These are phyloP conservation scores for Paraphoma chrysanthemicola DNA, from an alignment of 2,329 filamentous ascomycete species.

Conservation along the genomic window DNA sequence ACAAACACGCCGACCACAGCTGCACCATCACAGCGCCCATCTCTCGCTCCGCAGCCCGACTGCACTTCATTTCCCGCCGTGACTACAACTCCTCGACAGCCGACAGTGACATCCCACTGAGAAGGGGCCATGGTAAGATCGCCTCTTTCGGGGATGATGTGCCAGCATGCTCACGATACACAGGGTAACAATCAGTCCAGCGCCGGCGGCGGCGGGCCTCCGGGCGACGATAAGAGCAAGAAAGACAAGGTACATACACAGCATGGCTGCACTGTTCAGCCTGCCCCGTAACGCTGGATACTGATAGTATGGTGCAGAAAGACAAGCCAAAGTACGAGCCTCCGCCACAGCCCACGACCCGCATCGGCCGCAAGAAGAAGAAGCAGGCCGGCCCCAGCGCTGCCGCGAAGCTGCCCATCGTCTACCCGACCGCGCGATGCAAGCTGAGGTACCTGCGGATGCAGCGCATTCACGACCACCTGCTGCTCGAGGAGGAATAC, in stretches of 20 bases:
- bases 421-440: constrained; percentile 96
- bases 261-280: constrained; percentile 5
- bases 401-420: constrained; percentile 89
- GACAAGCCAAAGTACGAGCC: constrained; percentile 99
- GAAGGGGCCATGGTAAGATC: constrained; percentile 42
- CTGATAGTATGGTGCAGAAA: constrained; percentile 67
- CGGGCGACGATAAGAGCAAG: constrained; percentile 85
- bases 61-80: background rate
- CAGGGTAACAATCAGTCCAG: constrained; percentile 88
- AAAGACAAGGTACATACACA: constrained; percentile 68
- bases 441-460: constrained; percentile 96
- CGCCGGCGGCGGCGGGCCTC: constrained; percentile 73
- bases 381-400: constrained; percentile 92
- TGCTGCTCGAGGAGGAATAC: constrained; percentile 96
- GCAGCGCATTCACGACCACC: constrained; percentile 97
- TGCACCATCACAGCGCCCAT: constrained; percentile 19
- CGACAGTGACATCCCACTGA: constrained; percentile 11
- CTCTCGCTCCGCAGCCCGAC: constrained; percentile 5
- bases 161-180: constrained; percentile 46
- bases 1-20: constrained; percentile 35
- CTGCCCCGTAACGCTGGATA: constrained; percentile 1
- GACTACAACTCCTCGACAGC: background rate
- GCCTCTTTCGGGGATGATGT: constrained; percentile 20
- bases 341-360: constrained; percentile 93
- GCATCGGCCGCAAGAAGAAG: constrained; percentile 98